Conservation (phyloP, 345 rosid species). For the Eucalyptus microcorys region DNA sequence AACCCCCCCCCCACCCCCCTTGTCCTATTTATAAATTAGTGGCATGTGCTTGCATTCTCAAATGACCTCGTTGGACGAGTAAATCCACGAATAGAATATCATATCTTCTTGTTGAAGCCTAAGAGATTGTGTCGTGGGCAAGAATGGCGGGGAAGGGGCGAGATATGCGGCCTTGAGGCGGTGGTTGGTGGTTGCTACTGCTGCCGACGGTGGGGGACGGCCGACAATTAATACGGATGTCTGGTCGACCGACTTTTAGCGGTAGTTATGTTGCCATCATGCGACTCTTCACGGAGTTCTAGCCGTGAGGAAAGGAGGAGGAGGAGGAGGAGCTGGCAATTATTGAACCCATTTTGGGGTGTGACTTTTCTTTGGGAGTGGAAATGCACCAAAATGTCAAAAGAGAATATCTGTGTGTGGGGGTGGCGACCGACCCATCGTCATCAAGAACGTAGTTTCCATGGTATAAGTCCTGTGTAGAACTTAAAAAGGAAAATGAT, state of each 20-base stretch:
- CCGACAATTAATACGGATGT: background rate
- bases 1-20: no score
- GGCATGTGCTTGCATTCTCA: background rate
- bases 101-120: background rate
- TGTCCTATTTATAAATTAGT: background rate
- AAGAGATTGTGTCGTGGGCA: background rate
- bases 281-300: background rate
- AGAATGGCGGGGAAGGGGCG: background rate
- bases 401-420: background rate
- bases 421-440: background rate
- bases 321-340: background rate
- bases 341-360: background rate
- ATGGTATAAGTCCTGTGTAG: background rate
- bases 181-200: background rate
- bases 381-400: background rate
- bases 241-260: background rate
- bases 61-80: background rate
- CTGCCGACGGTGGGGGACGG: background rate
- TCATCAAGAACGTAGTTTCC: background rate
- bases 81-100: background rate
- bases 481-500: background rate
- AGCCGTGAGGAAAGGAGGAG: background rate
- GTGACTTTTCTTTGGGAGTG: background rate
- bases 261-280: background rate
- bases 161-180: background rate